Evolutionary conservation across 106 monocot species (phyloP), one percentile per base, ranked within the genome.

Genomic region (Dendrobium huoshanense): DNA sequence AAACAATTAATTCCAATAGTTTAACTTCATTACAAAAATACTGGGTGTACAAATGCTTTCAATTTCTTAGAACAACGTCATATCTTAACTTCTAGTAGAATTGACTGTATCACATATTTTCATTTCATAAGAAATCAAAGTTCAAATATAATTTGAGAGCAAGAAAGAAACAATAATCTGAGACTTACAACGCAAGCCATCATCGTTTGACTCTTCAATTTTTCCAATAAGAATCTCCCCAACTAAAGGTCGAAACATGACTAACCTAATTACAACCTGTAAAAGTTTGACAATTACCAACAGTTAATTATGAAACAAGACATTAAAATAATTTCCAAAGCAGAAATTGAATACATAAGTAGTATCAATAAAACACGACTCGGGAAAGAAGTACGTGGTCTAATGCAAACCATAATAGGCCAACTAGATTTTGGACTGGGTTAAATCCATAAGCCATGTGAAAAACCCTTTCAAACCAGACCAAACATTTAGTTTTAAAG

Each of bases 201-300:
- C 79, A 10, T 77, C 80, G 85, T 87, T 84, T 61, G 89, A 95
- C 82, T 86, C 80, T 83, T 89, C 86, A 79, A 98, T 87, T 77
- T 84, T 92, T 76, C 89, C 98, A 75, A 65, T 80, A 25, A 95
- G 78, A 82, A 92, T 78, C 83, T 98, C 98, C 18, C 89, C 92
- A 77, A 88, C 40, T 81, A 88, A 98, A 31, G 98, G 94, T 59
- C 81, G 84, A 82, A 92, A 98, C 88, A 98, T 89, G 45, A 98
- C 45, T 80, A 95, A 81, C 77, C 98, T 89, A 85, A 87, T 91
- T 0, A 78, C 41, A 81, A 98, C 98, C 98, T 98, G 81, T 41
- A 55, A 84, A 58, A 10, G 48, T 59, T 19, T 31, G 40, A 77
- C 49, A 79, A 18, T 42, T 51, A 73, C 22, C 13, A 61, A 65